phyloP scores from a whole-genome alignment of 768 basidiomycete species.

The Termitomyces sp. region DNA sequence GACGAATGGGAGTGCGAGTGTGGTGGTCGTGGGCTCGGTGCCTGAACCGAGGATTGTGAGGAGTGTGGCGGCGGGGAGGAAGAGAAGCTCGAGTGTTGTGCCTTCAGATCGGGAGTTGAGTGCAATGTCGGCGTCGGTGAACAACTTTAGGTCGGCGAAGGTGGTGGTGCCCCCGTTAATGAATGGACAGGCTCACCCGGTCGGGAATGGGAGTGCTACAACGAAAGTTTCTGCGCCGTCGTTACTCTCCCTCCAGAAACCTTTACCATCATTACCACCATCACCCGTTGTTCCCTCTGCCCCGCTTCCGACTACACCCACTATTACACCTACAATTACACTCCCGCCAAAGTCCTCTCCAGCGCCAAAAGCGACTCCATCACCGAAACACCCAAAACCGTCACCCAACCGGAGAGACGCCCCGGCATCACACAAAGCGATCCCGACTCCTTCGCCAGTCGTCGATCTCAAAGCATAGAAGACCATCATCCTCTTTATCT shows the following conservation, averaged over 20 bases:
- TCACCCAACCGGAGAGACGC: conserved; percentile 18
- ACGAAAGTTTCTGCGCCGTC: conserved; percentile 14
- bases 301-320: not conserved
- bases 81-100: conserved; percentile 31
- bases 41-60: conserved; percentile 49
- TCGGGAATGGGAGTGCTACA: conserved; percentile 6
- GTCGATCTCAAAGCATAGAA: conserved; percentile 25
- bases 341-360: not conserved
- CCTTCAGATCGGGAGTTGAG: conserved; percentile 23
- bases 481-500: not conserved
- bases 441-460: conserved; percentile 16
- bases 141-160: conserved; percentile 1
- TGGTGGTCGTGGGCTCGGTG: conserved; percentile 17
- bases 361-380: not conserved
- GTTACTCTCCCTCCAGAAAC: conserved; percentile 6
- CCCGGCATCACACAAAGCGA: conserved; percentile 17
- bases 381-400: conserved; percentile 7
- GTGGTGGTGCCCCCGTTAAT: conserved; percentile 9
- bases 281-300: not conserved
- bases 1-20: conserved; percentile 10
- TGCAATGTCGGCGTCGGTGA: conserved; percentile 14
- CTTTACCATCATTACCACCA: not conserved
- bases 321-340: not conserved
- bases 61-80: conserved; percentile 46
- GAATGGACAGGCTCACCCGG: conserved; percentile 11